These are phyloP conservation scores for Biscutella auriculata DNA, from an alignment of 441 rosid species.

Conservation along the genomic window DNA sequence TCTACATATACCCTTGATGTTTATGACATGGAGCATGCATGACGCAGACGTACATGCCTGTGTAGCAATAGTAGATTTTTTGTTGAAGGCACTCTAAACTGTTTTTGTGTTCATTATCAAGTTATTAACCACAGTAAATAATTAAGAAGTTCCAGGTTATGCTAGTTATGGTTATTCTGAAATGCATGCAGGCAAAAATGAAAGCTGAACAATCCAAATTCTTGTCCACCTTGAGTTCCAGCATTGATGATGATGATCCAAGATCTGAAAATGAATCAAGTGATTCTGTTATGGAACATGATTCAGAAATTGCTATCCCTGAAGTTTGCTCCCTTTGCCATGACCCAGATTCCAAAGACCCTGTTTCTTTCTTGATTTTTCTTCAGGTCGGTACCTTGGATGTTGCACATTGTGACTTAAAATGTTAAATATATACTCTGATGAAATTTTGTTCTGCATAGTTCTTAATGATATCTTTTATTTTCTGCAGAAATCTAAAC, in stretches of 20 bases:
- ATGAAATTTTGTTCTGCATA: background rate
- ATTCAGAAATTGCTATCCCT: conserved; percentile 31
- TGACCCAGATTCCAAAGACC: conserved; percentile 60
- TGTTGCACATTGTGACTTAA: conserved; percentile 4
- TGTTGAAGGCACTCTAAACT: background rate
- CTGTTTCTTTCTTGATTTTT: conserved; percentile 74
- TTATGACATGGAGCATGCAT: background rate
- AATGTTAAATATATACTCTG: background rate
- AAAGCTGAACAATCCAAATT: conserved; percentile 93
- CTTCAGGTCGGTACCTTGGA: conserved; percentile 59
- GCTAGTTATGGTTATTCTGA: conserved; percentile 17
- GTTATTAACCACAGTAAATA: background rate
- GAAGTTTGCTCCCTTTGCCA: conserved; percentile 91
- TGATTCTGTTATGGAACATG: conserved; percentile 30
- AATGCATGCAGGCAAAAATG: conserved; percentile 79
- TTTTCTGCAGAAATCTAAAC: conserved; percentile 75
- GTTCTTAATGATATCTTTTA: conserved; percentile 7
- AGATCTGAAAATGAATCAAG: conserved; percentile 37
- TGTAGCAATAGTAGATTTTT: background rate
- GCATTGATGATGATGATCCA: conserved; percentile 35
- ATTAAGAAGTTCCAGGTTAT: background rate
- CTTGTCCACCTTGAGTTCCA: conserved; percentile 49
- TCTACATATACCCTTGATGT: background rate
- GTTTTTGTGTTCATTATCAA: background rate
- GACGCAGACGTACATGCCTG: background rate